Conservation (phyloP, 1,284 basidiomycete genomes). For the Microbotryomycetes sp. region DNA sequence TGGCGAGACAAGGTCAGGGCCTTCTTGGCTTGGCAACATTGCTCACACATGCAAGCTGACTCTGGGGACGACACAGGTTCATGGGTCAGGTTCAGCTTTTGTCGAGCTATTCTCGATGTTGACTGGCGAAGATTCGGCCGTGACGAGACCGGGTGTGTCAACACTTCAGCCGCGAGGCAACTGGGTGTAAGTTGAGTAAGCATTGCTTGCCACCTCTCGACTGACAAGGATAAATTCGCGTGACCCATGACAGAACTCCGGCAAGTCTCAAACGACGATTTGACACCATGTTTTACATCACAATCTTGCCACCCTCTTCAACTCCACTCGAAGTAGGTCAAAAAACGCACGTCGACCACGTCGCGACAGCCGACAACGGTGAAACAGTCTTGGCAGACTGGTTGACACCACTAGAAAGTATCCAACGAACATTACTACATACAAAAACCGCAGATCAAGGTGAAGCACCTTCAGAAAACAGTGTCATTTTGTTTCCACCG, state of each 20-base stretch:
- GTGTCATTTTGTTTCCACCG: constrained; percentile 32
- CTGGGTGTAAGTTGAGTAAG: constrained; percentile 25
- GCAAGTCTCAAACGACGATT: constrained; percentile 28
- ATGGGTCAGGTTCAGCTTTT: constrained; percentile 5
- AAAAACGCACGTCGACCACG: neutral
- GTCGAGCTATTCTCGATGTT: constrained; percentile 8
- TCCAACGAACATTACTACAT: constrained; percentile 20
- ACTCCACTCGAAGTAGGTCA: neutral
- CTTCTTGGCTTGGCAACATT: no score
- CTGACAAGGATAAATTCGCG: no score
- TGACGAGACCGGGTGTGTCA: constrained; percentile 1
- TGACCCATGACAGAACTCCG: constrained; percentile 19
- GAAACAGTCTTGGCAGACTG: constrained; percentile 28
- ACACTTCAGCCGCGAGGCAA: constrained; percentile 23
- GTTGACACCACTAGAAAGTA: constrained; percentile 30
- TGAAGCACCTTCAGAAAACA: neutral
- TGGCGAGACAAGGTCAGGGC: constrained; percentile 17
- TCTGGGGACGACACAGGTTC: neutral
- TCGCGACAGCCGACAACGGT: constrained; percentile 21
- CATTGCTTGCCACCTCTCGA: neutral
- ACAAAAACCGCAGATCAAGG: neutral
- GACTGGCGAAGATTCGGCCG: neutral
- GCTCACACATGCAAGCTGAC: no score
- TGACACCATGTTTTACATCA: constrained; percentile 38
- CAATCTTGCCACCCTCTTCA: constrained; percentile 28